phyloP scores from a whole-genome alignment of 2,329 filamentous ascomycete species.

The Clonostachys rhizophaga region DNA sequence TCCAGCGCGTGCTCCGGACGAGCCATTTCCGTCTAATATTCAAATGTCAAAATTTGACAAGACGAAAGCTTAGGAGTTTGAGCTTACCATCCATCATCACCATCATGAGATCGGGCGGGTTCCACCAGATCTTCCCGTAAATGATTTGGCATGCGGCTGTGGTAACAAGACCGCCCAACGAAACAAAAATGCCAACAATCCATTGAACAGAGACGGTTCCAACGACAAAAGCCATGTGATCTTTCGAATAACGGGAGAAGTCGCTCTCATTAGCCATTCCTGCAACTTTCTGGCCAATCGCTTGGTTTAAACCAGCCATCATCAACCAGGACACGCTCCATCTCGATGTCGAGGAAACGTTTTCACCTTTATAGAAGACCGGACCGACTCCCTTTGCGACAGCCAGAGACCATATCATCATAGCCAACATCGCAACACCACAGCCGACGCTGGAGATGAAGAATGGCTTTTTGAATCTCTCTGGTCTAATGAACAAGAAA shows the following conservation, averaged over 20 bases:
- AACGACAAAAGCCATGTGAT: slow-evolving; percentile 10
- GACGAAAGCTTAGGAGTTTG: too few species aligned
- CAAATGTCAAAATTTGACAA: too few species aligned
- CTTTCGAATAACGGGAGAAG: slow-evolving; percentile 17
- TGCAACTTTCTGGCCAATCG: slow-evolving; percentile 16
- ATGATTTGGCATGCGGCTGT: slow-evolving; percentile 17
- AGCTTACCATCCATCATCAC: slow-evolving; percentile 14
- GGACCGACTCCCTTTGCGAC: slow-evolving; percentile 36
- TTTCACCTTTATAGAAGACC: slow-evolving; percentile 24
- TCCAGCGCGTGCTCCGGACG: slow-evolving; percentile 12
- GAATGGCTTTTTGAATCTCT: slow-evolving; percentile 43
- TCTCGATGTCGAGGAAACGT: slow-evolving; percentile 7
- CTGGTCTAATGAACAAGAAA: slow-evolving; percentile 40
- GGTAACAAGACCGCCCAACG: slow-evolving; percentile 14
- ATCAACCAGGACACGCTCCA: slow-evolving; percentile 14
- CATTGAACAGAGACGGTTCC: slow-evolving; percentile 17
- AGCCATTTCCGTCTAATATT: slow-evolving; percentile 6
- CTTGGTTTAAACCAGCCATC: slow-evolving; percentile 16
- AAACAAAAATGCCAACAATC: slow-evolving; percentile 17
- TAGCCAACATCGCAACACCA: slow-evolving; percentile 37
- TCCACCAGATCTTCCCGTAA: slow-evolving; percentile 16
- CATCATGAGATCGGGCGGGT: slow-evolving; percentile 16
- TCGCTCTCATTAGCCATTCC: slow-evolving; percentile 20
- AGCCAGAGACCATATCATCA: slow-evolving; percentile 41
- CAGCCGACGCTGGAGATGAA: slow-evolving; percentile 35